Evolutionary conservation across 2,329 filamentous ascomycete genomes (phyloP), one percentile per base, ranked within the genome.

Genomic region (Penicillium sp.): DNA sequence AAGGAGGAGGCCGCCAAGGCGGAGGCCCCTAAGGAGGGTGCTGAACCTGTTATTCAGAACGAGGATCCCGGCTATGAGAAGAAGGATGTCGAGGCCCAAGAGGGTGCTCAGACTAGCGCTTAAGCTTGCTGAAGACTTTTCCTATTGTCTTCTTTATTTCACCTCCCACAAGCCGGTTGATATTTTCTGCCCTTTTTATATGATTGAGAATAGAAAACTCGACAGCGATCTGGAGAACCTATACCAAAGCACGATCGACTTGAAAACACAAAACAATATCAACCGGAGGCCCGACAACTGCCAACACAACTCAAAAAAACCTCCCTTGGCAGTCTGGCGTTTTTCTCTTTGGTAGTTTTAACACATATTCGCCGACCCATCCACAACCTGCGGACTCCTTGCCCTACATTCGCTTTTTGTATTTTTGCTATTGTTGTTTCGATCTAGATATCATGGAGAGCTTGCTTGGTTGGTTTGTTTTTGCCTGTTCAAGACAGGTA

Each of bases 101-200:
- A 67, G 49, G 65, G 48, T 30, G 51, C 57, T 38, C 61, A 69
- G 58, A 54, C 67, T 43, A 64, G 54, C 46, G 70, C 68, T 61
- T 73, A 72, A 64, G 53, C 29, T 42, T 30, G 18, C 38, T 56
- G 45, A 45, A 43, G 42, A 40, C 49, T 53, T 47, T 54, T 47
- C 47, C 38, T 54, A n/a, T 39, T 55, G 51, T 39, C 51, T 56
- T 43, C 13, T 47, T 45, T 44, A 39, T 57, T 27, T 19, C 32
- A 16, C 14, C 19, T 34, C 13, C 44, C 27, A 47, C 34, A 29
- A 40, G 35, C 35, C 9, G 30, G 35, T 46, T 11, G 42, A 47
- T 16, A 32, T 32, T 32, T 10, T 30, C 42, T 42, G 16, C 9
- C 16, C 14, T 9, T 29, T 35, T 32, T 45, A 19, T 16, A 34